A percentile compares a stretch with the other conserved stretches of the same genome.
Evolutionary conservation across 305 asterid genomes (phyloP).

Genomic region (Plantago coronopus): DNA sequence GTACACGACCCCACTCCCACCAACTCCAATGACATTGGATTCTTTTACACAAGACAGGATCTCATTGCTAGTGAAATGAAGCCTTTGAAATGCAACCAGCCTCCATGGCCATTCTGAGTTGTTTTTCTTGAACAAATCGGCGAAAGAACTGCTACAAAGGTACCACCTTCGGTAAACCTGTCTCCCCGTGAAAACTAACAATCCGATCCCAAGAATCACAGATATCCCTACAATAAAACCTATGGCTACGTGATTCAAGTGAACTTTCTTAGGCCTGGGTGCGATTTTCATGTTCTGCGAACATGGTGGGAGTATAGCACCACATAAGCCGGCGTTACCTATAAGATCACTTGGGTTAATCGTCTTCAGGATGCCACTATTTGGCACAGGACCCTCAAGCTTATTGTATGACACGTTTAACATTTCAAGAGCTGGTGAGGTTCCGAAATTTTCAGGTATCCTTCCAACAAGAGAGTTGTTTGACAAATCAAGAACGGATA

Average conservation of each 20-base stretch:
- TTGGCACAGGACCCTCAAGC: conserved; percentile 71
- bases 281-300: conserved; percentile 25
- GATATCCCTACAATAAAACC: conserved; percentile 48
- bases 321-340: conserved; percentile 72
- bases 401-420: conserved; percentile 61
- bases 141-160: conserved; percentile 40
- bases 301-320: conserved; percentile 60
- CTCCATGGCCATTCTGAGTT: conserved; percentile 77
- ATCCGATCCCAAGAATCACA: conserved; percentile 30
- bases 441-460: conserved; percentile 60
- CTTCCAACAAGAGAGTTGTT: conserved; percentile 59
- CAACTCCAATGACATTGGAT: conserved; percentile 66
- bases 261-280: conserved; percentile 30
- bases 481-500: conserved; percentile 63
- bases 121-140: conserved; percentile 43
- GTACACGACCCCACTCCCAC: conserved; percentile 70
- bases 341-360: conserved; percentile 52
- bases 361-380: conserved; percentile 47
- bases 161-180: conserved; percentile 50
- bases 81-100: conserved; percentile 69
- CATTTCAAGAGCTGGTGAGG: conserved; percentile 65
- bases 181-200: conserved; percentile 33
- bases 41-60: conserved; percentile 56
- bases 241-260: conserved; percentile 34
- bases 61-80: conserved; percentile 51